Conservation (phyloP, 1,139 yeast species). For the Sugiyamaella xylanicola region DNA sequence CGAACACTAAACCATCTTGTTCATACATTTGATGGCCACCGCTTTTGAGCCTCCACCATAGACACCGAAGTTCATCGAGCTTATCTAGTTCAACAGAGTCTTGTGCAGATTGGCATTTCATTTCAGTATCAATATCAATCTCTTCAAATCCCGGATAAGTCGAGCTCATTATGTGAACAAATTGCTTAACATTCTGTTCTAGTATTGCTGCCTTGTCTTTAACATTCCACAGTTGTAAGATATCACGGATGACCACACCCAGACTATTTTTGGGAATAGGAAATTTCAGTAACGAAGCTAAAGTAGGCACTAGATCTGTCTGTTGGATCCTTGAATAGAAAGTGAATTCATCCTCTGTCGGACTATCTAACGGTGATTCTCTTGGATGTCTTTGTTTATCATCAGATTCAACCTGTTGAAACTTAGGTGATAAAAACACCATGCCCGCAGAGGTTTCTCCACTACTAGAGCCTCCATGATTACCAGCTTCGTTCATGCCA, state of each 20-base stretch:
- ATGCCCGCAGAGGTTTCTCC: constrained; percentile 92
- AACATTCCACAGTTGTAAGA: constrained; percentile 56
- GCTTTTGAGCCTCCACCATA: constrained; percentile 27
- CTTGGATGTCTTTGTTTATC: not conserved
- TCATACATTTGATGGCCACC: constrained; percentile 13
- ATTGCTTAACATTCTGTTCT: constrained; percentile 64
- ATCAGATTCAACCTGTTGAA: constrained; percentile 18
- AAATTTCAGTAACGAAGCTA: constrained; percentile 69
- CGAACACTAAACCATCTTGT: constrained; percentile 36
- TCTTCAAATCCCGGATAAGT: constrained; percentile 27
- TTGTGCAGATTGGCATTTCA: constrained; percentile 27
- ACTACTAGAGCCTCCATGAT: constrained; percentile 91
- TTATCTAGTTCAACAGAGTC: constrained; percentile 28
- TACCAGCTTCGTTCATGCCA: constrained; percentile 88
- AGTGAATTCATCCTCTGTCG: constrained; percentile 50
- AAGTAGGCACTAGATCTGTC: constrained; percentile 85
- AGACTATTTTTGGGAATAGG: constrained; percentile 86
- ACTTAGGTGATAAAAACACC: constrained; percentile 53
- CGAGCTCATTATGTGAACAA: constrained; percentile 38
- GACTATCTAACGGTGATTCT: constrained; percentile 44
- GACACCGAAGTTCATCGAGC: constrained; percentile 34
- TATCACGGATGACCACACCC: constrained; percentile 66
- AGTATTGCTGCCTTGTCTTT: constrained; percentile 49
- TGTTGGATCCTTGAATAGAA: constrained; percentile 67
- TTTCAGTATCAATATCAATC: constrained; percentile 14